Evolutionary conservation across 139 green algal genomes (phyloP).

Genomic region (Chlamydomonas schloesseri): DNA sequence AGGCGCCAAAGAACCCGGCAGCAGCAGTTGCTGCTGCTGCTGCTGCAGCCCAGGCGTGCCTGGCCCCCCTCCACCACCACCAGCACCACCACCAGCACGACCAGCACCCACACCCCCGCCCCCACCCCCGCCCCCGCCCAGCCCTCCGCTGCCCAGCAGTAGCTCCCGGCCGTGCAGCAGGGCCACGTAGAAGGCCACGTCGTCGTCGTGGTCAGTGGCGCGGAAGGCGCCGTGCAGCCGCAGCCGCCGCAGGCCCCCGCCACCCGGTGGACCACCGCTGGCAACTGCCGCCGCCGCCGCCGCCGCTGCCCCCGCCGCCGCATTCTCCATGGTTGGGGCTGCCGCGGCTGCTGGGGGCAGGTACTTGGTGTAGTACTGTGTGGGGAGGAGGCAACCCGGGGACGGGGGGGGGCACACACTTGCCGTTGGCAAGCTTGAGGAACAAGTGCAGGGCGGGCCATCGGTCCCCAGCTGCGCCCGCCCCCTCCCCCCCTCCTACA

Average conservation of each 20-base stretch:
- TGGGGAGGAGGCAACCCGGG: not conserved
- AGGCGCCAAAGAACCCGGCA: not conserved
- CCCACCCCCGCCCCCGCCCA: too few species aligned
- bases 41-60: too few species aligned
- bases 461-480: too few species aligned
- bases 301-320: not conserved
- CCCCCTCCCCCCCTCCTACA: too few species aligned
- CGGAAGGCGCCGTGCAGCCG: slow-evolving; percentile 40
- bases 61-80: not conserved
- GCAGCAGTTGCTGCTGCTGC: too few species aligned
- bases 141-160: not conserved
- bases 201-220: slow-evolving; percentile 13
- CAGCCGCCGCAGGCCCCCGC: not conserved
- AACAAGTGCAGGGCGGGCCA: too few species aligned
- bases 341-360: not conserved
- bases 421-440: too few species aligned
- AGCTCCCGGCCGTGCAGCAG: slow-evolving; percentile 8
- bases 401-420: too few species aligned
- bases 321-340: not conserved
- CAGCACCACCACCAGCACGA: not conserved
- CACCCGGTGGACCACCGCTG: too few species aligned
- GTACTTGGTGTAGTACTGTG: slow-evolving; percentile 41
- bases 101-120: not conserved
- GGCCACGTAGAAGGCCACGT: not conserved
- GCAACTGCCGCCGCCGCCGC: too few species aligned